A percentile compares a stretch with the other conserved stretches of the same genome.
These are phyloP conservation scores for Penicillium carneum DNA, from an alignment of 2,329 filamentous ascomycete species.

Conservation along the genomic window DNA sequence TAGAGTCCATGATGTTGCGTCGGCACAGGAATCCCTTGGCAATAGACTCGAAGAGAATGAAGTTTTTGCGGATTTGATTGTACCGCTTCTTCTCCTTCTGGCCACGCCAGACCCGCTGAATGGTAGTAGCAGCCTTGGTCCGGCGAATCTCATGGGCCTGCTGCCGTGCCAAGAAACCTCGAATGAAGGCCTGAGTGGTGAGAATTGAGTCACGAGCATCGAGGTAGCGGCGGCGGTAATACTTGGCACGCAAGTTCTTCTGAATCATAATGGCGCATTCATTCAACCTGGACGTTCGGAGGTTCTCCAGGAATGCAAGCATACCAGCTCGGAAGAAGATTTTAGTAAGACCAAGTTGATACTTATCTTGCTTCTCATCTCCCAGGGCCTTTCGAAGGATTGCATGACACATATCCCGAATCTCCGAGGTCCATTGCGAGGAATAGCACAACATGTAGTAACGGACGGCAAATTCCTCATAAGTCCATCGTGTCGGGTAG, in stretches of 20 bases:
- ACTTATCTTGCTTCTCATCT: slow-evolving; percentile 84
- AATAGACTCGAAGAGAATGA: slow-evolving; percentile 86
- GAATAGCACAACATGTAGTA: slow-evolving; percentile 99
- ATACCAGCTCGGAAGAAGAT: slow-evolving; percentile 99
- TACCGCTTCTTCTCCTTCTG: slow-evolving; percentile 86
- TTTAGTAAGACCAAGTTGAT: slow-evolving; percentile 95
- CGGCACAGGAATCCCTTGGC: slow-evolving; percentile 91
- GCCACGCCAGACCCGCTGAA: slow-evolving; percentile 93
- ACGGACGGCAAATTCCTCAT: slow-evolving; percentile 94
- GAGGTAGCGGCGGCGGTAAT: slow-evolving; percentile 89
- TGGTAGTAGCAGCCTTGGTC: slow-evolving; percentile 86
- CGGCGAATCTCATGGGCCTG: slow-evolving; percentile 81
- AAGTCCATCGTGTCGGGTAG: slow-evolving; percentile 97
- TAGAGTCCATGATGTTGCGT: slow-evolving; percentile 90
- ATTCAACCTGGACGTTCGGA: slow-evolving; percentile 87
- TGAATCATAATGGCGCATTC: slow-evolving; percentile 97
- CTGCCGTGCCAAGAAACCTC: slow-evolving; percentile 79
- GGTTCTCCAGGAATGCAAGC: slow-evolving; percentile 95
- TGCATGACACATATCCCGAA: slow-evolving; percentile 89
- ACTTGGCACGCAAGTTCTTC: slow-evolving; percentile 95
- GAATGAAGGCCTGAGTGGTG: slow-evolving; percentile 76
- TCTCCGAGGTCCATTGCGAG: slow-evolving; percentile 87
- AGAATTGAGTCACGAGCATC: slow-evolving; percentile 84
- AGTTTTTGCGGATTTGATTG: slow-evolving; percentile 76
- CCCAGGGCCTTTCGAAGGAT: slow-evolving; percentile 90